phyloP scores from a whole-genome alignment of 179 eudicot genomes.

The Corrigiola litoralis region DNA sequence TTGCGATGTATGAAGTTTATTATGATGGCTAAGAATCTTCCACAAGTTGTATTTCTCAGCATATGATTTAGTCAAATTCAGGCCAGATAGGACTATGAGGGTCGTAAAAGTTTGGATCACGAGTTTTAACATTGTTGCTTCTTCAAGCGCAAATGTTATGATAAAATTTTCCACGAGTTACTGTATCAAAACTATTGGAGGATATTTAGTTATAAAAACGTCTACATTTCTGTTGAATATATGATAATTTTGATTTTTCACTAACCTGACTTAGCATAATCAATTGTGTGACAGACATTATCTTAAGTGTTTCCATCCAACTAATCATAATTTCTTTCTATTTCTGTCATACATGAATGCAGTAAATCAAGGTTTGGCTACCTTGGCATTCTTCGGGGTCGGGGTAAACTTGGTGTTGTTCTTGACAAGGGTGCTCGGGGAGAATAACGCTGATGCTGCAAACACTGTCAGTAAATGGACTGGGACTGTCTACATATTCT shows the following conservation, averaged over 20 bases:
- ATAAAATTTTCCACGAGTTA: too few species aligned
- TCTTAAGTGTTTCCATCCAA: background rate
- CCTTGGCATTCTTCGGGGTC: constrained; percentile 80
- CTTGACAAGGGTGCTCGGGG: constrained; percentile 58
- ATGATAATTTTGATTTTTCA: too few species aligned
- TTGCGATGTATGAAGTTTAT: background rate
- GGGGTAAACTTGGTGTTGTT: constrained; percentile 83
- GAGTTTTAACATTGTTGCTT: too few species aligned
- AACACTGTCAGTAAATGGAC: constrained; percentile 84
- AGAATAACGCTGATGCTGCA: constrained; percentile 84
- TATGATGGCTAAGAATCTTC: background rate
- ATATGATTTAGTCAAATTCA: background rate
- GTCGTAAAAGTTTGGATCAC: too few species aligned
- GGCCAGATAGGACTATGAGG: too few species aligned
- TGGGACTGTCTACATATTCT: constrained; percentile 78
- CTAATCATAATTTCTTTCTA: background rate
- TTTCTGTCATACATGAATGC: constrained; percentile 24
- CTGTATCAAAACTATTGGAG: too few species aligned
- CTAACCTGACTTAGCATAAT: background rate
- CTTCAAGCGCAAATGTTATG: too few species aligned
- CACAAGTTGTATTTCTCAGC: background rate
- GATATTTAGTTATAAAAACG: too few species aligned
- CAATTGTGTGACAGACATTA: background rate
- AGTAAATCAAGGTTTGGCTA: constrained; percentile 89
- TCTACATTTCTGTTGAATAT: too few species aligned